These are phyloP conservation scores for Myxozyma geophila DNA, from an alignment of 805 yeast species.

Conservation along the genomic window DNA sequence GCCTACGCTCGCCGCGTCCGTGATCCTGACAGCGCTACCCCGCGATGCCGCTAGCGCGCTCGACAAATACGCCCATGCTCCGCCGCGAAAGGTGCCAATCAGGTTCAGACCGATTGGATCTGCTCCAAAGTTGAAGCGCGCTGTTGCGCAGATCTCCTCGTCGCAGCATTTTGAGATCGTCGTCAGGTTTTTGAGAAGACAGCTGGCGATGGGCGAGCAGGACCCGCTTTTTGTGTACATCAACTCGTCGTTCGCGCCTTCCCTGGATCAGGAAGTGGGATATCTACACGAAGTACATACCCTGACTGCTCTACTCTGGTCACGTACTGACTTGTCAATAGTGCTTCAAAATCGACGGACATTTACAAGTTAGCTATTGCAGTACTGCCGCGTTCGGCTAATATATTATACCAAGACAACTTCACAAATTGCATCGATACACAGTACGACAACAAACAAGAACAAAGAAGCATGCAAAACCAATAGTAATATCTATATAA, in stretches of 20 bases:
- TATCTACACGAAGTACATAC: constrained; percentile 39
- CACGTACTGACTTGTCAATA: neutral
- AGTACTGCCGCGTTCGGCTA: constrained; percentile 46
- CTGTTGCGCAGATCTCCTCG: constrained; percentile 52
- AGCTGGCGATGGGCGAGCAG: constrained; percentile 41
- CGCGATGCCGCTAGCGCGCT: constrained; percentile 42
- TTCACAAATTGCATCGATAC: neutral
- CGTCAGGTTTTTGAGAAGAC: constrained; percentile 51
- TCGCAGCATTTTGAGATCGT: constrained; percentile 54
- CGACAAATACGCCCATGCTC: constrained; percentile 39
- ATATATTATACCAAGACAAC: neutral
- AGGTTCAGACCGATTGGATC: constrained; percentile 62
- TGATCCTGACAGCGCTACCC: constrained; percentile 43
- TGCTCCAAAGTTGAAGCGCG: constrained; percentile 54
- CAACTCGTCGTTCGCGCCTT: constrained; percentile 49
- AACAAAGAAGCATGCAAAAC: too few relatives aligned
- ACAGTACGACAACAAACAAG: too few relatives aligned
- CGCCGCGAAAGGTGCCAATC: constrained; percentile 47
- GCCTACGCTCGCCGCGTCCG: constrained; percentile 44
- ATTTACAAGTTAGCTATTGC: constrained; percentile 45
- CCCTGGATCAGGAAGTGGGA: constrained; percentile 46
- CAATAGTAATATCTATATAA: too few relatives aligned
- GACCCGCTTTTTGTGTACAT: constrained; percentile 49
- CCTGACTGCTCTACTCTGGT: too few relatives aligned
- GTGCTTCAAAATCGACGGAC: constrained; percentile 40